Conservation (phyloP, 1,139 yeast species). For the Candida smagusa region DNA sequence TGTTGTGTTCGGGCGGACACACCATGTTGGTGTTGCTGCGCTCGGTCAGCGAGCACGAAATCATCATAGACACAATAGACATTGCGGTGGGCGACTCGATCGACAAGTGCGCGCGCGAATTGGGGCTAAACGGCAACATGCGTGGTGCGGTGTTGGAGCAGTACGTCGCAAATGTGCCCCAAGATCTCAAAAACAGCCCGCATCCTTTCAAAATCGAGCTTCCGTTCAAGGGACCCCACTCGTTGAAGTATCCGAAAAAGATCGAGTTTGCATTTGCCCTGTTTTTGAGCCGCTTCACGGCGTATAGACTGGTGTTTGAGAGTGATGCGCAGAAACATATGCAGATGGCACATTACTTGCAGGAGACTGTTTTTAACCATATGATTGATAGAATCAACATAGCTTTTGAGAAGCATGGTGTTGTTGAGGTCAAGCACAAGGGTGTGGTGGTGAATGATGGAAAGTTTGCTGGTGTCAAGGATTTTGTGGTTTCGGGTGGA, state of each 20-base stretch:
- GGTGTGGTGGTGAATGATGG: slow-evolving; percentile 21
- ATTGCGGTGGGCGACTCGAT: slow-evolving; percentile 93
- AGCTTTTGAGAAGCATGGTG: slow-evolving; percentile 41
- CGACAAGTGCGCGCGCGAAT: slow-evolving; percentile 86
- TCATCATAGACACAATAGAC: slow-evolving; percentile 74
- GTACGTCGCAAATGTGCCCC: slow-evolving; percentile 39
- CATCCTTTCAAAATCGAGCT: slow-evolving; percentile 23
- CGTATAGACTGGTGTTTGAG: slow-evolving; percentile 12
- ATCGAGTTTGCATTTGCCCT: slow-evolving; percentile 75
- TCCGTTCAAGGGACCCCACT: slow-evolving; percentile 36
- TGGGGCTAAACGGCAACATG: slow-evolving; percentile 80
- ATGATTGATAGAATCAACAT: slow-evolving; percentile 60
- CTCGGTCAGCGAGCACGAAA: slow-evolving; percentile 61
- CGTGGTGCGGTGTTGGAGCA: slow-evolving; percentile 78
- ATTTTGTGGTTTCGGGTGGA: slow-evolving; percentile 88
- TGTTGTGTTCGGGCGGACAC: slow-evolving; percentile 92
- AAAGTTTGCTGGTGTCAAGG: slow-evolving; percentile 41
- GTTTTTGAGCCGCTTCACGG: slow-evolving; percentile 57
- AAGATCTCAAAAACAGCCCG: slow-evolving; percentile 19
- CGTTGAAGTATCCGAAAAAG: slow-evolving; percentile 25
- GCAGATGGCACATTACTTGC: slow-evolving; percentile 60
- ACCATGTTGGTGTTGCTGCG: slow-evolving; percentile 77
- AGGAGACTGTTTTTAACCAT: slow-evolving; percentile 68
- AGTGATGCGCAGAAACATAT: slow-evolving; percentile 22
- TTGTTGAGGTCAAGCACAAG: slow-evolving; percentile 7